A percentile compares a stretch with the other conserved stretches of the same genome.
These are phyloP conservation scores for Pontederia paniculata DNA, from an alignment of 176 grass and related monocot genomes.

Conservation along the genomic window DNA sequence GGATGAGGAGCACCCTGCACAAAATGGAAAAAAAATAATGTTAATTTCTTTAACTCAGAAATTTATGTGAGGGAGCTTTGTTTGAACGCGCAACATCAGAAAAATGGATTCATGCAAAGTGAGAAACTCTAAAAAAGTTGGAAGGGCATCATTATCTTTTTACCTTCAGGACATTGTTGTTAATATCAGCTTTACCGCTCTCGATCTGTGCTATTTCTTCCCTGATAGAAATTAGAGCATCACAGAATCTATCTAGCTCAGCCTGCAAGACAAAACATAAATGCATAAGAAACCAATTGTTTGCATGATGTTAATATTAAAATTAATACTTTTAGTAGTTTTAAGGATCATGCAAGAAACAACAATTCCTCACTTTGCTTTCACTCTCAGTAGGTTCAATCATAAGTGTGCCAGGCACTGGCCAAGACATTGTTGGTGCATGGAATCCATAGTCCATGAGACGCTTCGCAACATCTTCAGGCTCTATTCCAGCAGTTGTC, in stretches of 20 bases:
- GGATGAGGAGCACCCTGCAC: conserved; percentile 88
- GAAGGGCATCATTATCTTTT: not conserved
- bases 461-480: conserved; percentile 95
- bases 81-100: not conserved
- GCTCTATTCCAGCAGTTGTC: conserved; percentile 83
- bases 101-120: no score
- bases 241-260: conserved; percentile 96
- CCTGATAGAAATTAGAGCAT: conserved; percentile 94
- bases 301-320: no score
- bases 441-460: conserved; percentile 98
- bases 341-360: not conserved
- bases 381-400: conserved; percentile 99
- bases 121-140: not conserved
- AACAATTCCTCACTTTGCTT: conserved; percentile 50
- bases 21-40: conserved; percentile 3
- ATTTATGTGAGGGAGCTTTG: not conserved
- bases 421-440: conserved; percentile 97
- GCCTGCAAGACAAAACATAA: conserved; percentile 40
- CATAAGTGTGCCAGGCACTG: conserved; percentile 98
- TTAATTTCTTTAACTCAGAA: conserved; percentile 6
- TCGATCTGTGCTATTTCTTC: conserved; percentile 89
- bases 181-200: conserved; percentile 63
- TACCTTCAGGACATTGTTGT: conserved; percentile 98
- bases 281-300: conserved; percentile 17
- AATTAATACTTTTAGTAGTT: no score